These are phyloP conservation scores for Penicillium sp. DNA, from an alignment of 2,329 filamentous ascomycete species.

Conservation along the genomic window DNA sequence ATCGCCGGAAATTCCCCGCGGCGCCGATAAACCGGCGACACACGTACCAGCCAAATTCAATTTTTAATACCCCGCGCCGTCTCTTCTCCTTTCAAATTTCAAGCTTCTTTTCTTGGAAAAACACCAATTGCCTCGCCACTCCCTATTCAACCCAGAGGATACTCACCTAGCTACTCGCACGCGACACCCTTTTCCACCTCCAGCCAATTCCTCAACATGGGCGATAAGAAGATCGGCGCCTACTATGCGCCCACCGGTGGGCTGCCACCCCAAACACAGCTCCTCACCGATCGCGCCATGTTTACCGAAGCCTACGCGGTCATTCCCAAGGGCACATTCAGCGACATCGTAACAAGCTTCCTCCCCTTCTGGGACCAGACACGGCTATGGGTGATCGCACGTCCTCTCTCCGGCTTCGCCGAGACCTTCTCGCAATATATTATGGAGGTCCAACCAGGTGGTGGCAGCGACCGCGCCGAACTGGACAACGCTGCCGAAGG, in stretches of 20 bases:
- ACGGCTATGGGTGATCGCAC: constrained; percentile 31
- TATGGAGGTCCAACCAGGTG: constrained; percentile 31
- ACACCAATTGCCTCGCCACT: neutral
- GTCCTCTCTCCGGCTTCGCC: constrained; percentile 31
- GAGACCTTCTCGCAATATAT: constrained; percentile 35
- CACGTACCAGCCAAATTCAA: neutral
- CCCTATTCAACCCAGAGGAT: neutral
- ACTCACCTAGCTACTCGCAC: neutral
- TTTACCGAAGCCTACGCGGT: constrained; percentile 33
- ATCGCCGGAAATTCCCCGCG: constrained; percentile 7
- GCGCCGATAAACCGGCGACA: neutral
- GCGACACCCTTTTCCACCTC: neutral
- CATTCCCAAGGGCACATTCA: constrained; percentile 30
- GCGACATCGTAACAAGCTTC: constrained; percentile 33
- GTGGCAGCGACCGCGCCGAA: constrained; percentile 30
- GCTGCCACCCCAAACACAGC: constrained; percentile 28
- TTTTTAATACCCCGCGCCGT: constrained; percentile 4
- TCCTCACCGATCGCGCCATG: constrained; percentile 34
- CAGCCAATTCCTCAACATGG: constrained; percentile 14
- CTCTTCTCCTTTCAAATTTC: neutral
- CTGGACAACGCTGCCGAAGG: constrained; percentile 26
- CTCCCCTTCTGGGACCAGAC: constrained; percentile 34
- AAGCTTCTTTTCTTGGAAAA: neutral
- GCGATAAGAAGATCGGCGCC: constrained; percentile 41
- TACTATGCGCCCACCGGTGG: constrained; percentile 33